Evolutionary conservation across 139 green algal genomes (phyloP).

Genomic region (Chlorella vulgaris): DNA sequence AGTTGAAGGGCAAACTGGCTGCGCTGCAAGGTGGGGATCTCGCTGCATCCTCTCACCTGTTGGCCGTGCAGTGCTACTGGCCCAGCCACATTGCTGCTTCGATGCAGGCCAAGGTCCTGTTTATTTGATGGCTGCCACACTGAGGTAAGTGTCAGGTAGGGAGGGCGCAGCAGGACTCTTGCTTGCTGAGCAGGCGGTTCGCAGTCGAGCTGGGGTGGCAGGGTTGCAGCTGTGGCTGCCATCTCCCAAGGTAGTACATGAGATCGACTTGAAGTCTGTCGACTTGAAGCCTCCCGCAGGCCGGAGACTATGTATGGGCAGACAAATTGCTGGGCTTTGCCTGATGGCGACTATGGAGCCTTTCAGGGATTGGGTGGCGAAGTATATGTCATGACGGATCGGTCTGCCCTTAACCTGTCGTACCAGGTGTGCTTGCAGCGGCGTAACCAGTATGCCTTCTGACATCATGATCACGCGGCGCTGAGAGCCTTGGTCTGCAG

Average conservation of each 20-base stretch:
- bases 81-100: not conserved
- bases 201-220: too few relatives aligned
- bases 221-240: too few relatives aligned
- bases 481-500: constrained; percentile 5
- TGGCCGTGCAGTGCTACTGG: too few relatives aligned
- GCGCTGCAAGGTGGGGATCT: constrained; percentile 53
- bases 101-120: constrained; percentile 67
- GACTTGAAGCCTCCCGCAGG: too few relatives aligned
- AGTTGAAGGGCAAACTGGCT: constrained; percentile 76
- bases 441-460: not conserved
- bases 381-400: constrained; percentile 88
- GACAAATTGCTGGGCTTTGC: constrained; percentile 98
- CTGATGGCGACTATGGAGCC: constrained; percentile 93
- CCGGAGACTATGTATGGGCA: constrained; percentile 99
- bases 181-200: not conserved
- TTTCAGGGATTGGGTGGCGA: constrained; percentile 81
- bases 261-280: too few relatives aligned
- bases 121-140: constrained; percentile 93
- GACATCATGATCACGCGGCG: not conserved
- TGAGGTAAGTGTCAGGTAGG: constrained; percentile 55
- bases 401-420: constrained; percentile 91
- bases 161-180: not conserved
- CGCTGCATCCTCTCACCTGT: not conserved
- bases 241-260: too few relatives aligned
- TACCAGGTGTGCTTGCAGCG: constrained; percentile 75